Evolutionary conservation across 768 basidiomycete species (phyloP).

Genomic region (Mycena polygramma): DNA sequence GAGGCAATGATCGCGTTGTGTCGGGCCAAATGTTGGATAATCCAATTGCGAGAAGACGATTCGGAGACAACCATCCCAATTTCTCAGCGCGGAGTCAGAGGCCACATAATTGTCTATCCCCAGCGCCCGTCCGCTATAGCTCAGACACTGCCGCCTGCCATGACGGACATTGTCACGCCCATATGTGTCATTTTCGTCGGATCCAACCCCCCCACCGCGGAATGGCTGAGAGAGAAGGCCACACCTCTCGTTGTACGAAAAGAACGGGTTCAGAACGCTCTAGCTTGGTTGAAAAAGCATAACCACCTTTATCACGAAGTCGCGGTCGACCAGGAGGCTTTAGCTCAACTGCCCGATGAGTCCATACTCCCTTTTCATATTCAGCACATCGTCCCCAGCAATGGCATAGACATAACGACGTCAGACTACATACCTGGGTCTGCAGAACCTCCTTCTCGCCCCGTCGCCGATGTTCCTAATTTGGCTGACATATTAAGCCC

Average conservation of each 20-base stretch:
- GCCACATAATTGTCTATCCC: conserved; percentile 44
- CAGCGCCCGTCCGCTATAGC: conserved; percentile 37
- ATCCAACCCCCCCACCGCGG: conserved; percentile 20
- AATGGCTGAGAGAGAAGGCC: conserved; percentile 42
- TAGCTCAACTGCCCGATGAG: neutral
- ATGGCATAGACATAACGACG: neutral
- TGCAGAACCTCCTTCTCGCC: neutral
- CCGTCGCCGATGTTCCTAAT: neutral
- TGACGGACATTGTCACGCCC: conserved; percentile 38
- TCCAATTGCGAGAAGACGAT: conserved; percentile 12
- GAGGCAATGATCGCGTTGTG: conserved; percentile 43
- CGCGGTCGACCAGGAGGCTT: neutral
- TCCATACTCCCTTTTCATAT: neutral
- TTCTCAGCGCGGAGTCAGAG: conserved; percentile 40
- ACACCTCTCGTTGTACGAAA: conserved; percentile 33
- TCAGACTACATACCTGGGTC: neutral
- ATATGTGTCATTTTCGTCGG: conserved; percentile 45
- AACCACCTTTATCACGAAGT: too few species aligned
- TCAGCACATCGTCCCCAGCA: neutral
- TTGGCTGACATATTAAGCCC: neutral
- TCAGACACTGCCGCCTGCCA: conserved; percentile 34
- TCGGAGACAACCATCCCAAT: neutral
- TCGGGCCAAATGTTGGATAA: conserved; percentile 33
- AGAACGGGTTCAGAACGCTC: too few species aligned
- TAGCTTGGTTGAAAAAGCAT: too few species aligned